Conservation (phyloP, 2,329 filamentous ascomycete genomes). For the Pseudogymnoascus sp. region DNA sequence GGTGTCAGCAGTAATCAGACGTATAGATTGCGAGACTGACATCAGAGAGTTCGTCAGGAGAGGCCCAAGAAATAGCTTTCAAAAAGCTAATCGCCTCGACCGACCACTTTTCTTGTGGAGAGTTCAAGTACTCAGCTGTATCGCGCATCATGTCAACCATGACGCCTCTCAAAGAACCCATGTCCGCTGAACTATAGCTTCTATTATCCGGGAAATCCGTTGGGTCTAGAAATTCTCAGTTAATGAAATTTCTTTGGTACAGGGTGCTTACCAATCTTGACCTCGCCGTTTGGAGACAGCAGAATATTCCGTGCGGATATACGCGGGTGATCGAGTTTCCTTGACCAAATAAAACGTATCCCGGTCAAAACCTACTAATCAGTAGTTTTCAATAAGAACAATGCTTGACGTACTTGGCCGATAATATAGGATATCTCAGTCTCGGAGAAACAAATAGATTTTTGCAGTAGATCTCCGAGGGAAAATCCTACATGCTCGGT, state of each 20-base stretch:
- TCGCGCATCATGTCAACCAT: slow-evolving; percentile 14
- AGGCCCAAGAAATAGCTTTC: slow-evolving; percentile 12
- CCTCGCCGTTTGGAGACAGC: slow-evolving; percentile 11
- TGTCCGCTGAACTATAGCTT: slow-evolving; percentile 11
- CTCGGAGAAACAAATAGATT: no score
- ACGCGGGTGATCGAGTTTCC: slow-evolving; percentile 4
- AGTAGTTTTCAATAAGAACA: not conserved
- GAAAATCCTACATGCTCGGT: no score
- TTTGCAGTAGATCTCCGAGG: no score
- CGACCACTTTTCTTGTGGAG: slow-evolving; percentile 1
- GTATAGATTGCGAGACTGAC: slow-evolving; percentile 11
- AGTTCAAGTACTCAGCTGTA: not conserved
- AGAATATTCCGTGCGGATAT: slow-evolving; percentile 8
- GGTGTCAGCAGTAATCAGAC: slow-evolving; percentile 12
- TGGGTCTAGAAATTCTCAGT: no score
- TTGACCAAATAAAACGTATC: slow-evolving; percentile 11
- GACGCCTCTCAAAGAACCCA: slow-evolving; percentile 7
- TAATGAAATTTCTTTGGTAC: no score
- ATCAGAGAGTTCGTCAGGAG: slow-evolving; percentile 13
- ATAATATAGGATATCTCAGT: no score
- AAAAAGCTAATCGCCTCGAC: slow-evolving; percentile 13
- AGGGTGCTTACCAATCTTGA: slow-evolving; percentile 12
- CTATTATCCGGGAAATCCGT: not conserved
- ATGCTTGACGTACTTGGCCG: no score
- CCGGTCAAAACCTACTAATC: slow-evolving; percentile 10